Conservation (phyloP, 192 early-diverging fungal genomes). For the Lobosporangium transversale region DNA sequence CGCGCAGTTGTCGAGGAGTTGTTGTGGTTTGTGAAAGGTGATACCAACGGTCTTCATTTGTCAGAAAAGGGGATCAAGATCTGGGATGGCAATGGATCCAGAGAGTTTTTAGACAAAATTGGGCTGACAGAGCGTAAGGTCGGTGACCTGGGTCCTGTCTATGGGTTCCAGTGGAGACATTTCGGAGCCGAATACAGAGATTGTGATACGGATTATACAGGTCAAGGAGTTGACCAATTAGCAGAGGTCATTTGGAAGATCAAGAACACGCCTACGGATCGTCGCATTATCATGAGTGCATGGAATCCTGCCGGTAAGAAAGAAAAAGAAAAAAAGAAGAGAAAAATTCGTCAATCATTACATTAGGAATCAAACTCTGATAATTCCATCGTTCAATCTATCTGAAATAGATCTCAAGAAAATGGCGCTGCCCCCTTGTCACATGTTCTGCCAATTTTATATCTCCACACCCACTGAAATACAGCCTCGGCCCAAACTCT, state of each 20-base stretch:
- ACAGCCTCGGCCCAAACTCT: slow-evolving; percentile 67
- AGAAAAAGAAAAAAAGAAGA: too few species aligned
- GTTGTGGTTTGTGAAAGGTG: slow-evolving; percentile 93
- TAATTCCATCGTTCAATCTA: too few species aligned
- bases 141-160: slow-evolving; percentile 95
- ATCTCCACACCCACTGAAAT: slow-evolving; percentile 76
- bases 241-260: slow-evolving; percentile 88
- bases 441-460: slow-evolving; percentile 97
- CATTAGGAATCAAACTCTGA: too few species aligned
- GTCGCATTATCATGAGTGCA: slow-evolving; percentile 93
- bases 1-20: slow-evolving; percentile 94
- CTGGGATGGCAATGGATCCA: slow-evolving; percentile 92
- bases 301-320: slow-evolving; percentile 96
- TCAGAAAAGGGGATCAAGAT: slow-evolving; percentile 80
- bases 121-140: slow-evolving; percentile 79
- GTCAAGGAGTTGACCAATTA: slow-evolving; percentile 94
- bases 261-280: slow-evolving; percentile 83
- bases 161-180: slow-evolving; percentile 99
- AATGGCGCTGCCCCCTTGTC: slow-evolving; percentile 98
- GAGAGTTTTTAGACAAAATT: slow-evolving; percentile 87
- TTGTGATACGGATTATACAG: slow-evolving; percentile 87
- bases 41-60: slow-evolving; percentile 84
- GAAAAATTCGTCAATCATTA: too few species aligned
- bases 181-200: slow-evolving; percentile 94
- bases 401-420: slow-evolving; percentile 78